These are phyloP conservation scores for Phytophthora colocasiae DNA, from an alignment of 352 stramenopile species.

Conservation along the genomic window DNA sequence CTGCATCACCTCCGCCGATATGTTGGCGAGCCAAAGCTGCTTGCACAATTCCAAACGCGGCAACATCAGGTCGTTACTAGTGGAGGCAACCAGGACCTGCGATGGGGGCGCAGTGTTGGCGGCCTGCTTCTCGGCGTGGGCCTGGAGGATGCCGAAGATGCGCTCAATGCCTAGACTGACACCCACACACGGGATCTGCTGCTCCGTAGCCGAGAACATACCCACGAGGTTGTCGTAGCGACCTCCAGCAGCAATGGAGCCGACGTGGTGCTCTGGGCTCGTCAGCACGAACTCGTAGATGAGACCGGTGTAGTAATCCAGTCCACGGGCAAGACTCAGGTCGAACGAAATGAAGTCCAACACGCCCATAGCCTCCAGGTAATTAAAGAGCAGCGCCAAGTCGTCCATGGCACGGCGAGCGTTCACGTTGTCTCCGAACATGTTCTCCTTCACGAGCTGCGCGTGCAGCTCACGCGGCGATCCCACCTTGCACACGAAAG, in stretches of 20 bases:
- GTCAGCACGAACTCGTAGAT: constrained; percentile 99
- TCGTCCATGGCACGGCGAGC: constrained; percentile 91
- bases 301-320: constrained; percentile 99
- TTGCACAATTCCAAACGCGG: constrained; percentile 80
- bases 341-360: constrained; percentile 96
- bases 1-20: constrained; percentile 96
- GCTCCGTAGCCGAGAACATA: constrained; percentile 96
- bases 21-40: constrained; percentile 90
- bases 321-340: constrained; percentile 95
- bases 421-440: constrained; percentile 92
- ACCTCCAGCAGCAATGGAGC: constrained; percentile 97
- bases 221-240: constrained; percentile 99
- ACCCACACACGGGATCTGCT: constrained; percentile 98
- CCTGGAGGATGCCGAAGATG: constrained; percentile 98
- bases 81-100: constrained; percentile 96
- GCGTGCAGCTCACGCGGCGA: constrained; percentile 88
- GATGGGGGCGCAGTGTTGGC: constrained; percentile 49
- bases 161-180: constrained; percentile 99
- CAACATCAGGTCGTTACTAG: constrained; percentile 72
- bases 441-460: constrained; percentile 72
- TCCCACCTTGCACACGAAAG: constrained; percentile 94
- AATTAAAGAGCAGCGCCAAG: constrained; percentile 96
- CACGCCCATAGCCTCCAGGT: constrained; percentile 97
- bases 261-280: constrained; percentile 91
- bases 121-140: constrained; percentile 80